Conservation (phyloP, 2,329 filamentous ascomycete genomes). For the Ophiostoma piceae region DNA sequence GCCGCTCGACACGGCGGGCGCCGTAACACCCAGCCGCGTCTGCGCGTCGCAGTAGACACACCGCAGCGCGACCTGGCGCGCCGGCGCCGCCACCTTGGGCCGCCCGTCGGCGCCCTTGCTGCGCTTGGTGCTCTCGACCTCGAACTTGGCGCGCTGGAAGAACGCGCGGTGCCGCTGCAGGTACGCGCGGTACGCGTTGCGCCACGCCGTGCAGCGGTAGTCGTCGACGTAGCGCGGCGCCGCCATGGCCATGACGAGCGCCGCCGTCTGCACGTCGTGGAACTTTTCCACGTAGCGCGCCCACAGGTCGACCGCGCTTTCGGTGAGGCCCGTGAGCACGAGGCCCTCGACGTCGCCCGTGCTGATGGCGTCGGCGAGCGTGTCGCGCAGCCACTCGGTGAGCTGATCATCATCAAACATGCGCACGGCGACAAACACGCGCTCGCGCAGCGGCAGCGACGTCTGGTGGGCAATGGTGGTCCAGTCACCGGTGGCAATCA, state of each 20-base stretch:
- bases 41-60: constrained; percentile 71
- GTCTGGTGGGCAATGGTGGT: constrained; percentile 64
- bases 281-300: constrained; percentile 71
- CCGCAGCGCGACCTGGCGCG: constrained; percentile 65
- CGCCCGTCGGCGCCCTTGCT: constrained; percentile 50
- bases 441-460: constrained; percentile 68
- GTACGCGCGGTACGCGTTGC: constrained; percentile 64
- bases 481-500: constrained; percentile 75
- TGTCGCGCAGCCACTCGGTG: constrained; percentile 61
- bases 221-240: constrained; percentile 73
- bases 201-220: constrained; percentile 68
- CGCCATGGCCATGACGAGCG: constrained; percentile 67
- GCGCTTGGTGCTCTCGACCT: constrained; percentile 67
- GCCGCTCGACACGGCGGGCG: constrained; percentile 15
- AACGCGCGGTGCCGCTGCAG: constrained; percentile 68
- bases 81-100: constrained; percentile 59
- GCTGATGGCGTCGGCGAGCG: constrained; percentile 55
- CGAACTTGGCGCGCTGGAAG: constrained; percentile 70
- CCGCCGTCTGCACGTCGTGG: constrained; percentile 72
- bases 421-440: constrained; percentile 66
- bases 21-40: constrained; percentile 38
- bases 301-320: constrained; percentile 67
- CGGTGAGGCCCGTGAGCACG: constrained; percentile 70
- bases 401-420: constrained; percentile 59
- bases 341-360: constrained; percentile 72